Evolutionary conservation across 768 basidiomycete species (phyloP).

Genomic region (Lentinula edodes): DNA sequence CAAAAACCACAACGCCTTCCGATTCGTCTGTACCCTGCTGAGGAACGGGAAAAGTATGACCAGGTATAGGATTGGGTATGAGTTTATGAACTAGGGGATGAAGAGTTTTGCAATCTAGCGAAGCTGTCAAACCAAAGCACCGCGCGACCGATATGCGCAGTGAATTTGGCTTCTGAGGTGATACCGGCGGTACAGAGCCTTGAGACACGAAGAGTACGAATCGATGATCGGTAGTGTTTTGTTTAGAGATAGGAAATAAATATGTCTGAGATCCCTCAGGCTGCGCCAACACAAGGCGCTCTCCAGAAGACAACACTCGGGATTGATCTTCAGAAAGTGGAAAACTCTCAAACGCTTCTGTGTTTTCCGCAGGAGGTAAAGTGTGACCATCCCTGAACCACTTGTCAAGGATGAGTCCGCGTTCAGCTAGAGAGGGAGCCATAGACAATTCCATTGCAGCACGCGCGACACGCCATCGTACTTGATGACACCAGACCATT

Average conservation of each 20-base stretch:
- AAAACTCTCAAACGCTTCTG: conserved; percentile 6
- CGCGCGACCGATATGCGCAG: conserved; percentile 42
- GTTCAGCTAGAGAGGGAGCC: conserved; percentile 19
- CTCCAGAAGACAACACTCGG: conserved; percentile 29
- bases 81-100: conserved; percentile 49
- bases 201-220: conserved; percentile 57
- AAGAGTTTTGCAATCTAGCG: conserved; percentile 31
- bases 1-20: conserved; percentile 65
- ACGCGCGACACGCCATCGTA: conserved; percentile 83
- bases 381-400: conserved; percentile 67
- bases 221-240: conserved; percentile 5
- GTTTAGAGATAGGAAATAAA: conserved; percentile 40
- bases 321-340: conserved; percentile 20
- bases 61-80: conserved; percentile 54
- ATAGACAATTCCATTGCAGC: conserved; percentile 64
- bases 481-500: conserved; percentile 99
- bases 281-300: conserved; percentile 35
- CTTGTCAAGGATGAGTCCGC: conserved; percentile 41
- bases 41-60: conserved; percentile 56
- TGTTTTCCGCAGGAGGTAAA: conserved; percentile 25
- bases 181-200: conserved; percentile 46
- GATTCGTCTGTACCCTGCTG: conserved; percentile 69
- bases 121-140: conserved; percentile 29
- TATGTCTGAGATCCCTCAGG: conserved; percentile 41
- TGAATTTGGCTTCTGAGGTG: conserved; percentile 41